Percentiles rank a stretch among this genome's conserved stretches.
Conservation (phyloP, 2,329 filamentous ascomycete species). For the Magnaporthiopsis rhizophila region DNA sequence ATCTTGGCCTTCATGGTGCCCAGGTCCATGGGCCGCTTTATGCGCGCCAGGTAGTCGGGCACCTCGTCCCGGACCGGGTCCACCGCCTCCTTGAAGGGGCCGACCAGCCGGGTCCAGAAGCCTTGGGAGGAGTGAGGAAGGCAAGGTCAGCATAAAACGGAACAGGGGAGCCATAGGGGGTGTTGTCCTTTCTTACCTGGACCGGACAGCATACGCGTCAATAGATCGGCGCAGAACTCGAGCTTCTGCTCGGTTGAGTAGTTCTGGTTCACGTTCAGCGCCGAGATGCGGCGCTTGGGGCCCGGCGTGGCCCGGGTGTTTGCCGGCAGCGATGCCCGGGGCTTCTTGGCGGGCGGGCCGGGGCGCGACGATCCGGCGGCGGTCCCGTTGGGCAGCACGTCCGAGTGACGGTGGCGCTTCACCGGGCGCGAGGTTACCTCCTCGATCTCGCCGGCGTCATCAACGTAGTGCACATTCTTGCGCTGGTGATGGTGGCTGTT, state of each 20-base stretch:
- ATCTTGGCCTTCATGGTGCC: slow-evolving; percentile 53
- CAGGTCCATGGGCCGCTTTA: slow-evolving; percentile 56
- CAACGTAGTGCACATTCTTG: slow-evolving; percentile 43
- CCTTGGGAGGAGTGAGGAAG: too few species aligned
- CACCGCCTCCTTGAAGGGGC: slow-evolving; percentile 53
- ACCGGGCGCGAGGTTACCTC: slow-evolving; percentile 22
- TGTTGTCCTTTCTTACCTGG: slow-evolving; percentile 35
- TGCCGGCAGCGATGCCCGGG: slow-evolving; percentile 23
- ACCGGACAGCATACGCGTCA: slow-evolving; percentile 53
- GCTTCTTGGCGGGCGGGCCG: slow-evolving; percentile 18
- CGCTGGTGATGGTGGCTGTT: slow-evolving; percentile 17
- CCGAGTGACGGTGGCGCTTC: slow-evolving; percentile 35
- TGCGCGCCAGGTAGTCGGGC: slow-evolving; percentile 53
- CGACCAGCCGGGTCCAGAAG: slow-evolving; percentile 59
- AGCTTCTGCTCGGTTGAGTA: slow-evolving; percentile 38
- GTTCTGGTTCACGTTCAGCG: slow-evolving; percentile 20
- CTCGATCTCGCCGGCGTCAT: slow-evolving; percentile 30
- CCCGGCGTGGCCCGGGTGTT: slow-evolving; percentile 17
- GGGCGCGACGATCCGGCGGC: slow-evolving; percentile 13
- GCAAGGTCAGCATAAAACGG: neutral
- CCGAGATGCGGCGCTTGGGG: slow-evolving; percentile 22
- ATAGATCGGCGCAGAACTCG: slow-evolving; percentile 49
- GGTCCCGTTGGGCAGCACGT: slow-evolving; percentile 18
- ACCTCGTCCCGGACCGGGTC: slow-evolving; percentile 46
- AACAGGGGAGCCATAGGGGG: neutral